A percentile compares a stretch with the other conserved stretches of the same genome.
Conservation (phyloP, 768 basidiomycete genomes). For the Lentinula detonsa region DNA sequence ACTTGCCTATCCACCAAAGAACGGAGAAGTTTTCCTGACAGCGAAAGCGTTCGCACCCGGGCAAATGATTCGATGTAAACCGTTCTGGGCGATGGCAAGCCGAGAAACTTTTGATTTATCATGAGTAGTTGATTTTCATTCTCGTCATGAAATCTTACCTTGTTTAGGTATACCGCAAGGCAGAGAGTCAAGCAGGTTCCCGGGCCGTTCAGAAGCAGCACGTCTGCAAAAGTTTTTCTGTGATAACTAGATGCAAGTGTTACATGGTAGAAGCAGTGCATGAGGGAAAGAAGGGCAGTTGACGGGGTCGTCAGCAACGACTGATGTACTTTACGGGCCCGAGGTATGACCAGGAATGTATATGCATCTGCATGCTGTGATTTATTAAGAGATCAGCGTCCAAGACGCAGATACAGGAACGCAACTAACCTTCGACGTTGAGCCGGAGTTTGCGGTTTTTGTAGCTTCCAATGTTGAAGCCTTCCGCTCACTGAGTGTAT, state of each 20-base stretch:
- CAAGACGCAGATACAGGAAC: neutral
- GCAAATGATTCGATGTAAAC: constrained; percentile 96
- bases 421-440: neutral
- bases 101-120: constrained; percentile 61
- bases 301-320: constrained; percentile 61
- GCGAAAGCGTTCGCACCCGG: constrained; percentile 71
- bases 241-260: constrained; percentile 25
- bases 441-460: constrained; percentile 17
- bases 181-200: constrained; percentile 88
- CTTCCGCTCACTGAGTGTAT: constrained; percentile 70
- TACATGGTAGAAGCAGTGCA: constrained; percentile 55
- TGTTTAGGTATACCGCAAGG: constrained; percentile 60
- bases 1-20: constrained; percentile 76
- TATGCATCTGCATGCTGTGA: constrained; percentile 20
- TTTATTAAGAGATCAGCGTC: too few species aligned
- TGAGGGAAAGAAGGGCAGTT: constrained; percentile 58
- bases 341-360: constrained; percentile 64
- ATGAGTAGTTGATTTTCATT: neutral
- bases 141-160: constrained; percentile 38
- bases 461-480: constrained; percentile 56
- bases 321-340: constrained; percentile 87
- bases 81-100: constrained; percentile 60
- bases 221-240: constrained; percentile 47
- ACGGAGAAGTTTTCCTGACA: constrained; percentile 78
- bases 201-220: constrained; percentile 89